Percentiles rank a stretch among this genome's conserved stretches.
Evolutionary conservation across 2,329 filamentous ascomycete species (phyloP).

Genomic region (Arthrobotrys conoides): DNA sequence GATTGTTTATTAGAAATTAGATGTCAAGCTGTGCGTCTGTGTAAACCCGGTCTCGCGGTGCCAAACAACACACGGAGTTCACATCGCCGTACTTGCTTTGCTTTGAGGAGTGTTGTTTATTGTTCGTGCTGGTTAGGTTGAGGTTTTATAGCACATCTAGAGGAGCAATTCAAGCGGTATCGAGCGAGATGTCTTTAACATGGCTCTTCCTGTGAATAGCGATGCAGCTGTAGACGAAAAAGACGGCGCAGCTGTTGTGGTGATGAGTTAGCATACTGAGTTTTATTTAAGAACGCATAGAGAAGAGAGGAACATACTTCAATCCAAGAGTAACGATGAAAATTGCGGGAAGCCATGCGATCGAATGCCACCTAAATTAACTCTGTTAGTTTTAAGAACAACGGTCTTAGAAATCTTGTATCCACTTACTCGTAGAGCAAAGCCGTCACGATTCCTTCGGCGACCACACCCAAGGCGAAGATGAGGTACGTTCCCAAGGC

Average conservation of each 20-base stretch:
- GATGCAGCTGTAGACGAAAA: conserved; percentile 17
- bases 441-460: conserved; percentile 21
- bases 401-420: no score
- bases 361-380: conserved; percentile 41
- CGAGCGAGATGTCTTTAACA: conserved; percentile 35
- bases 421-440: conserved; percentile 40
- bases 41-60: no score
- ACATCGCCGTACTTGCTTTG: no score
- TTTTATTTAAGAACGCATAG: no score
- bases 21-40: not conserved
- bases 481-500: conserved; percentile 26
- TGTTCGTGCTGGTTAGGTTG: no score
- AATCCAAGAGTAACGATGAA: conserved; percentile 44
- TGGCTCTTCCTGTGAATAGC: conserved; percentile 22
- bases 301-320: conserved; percentile 21
- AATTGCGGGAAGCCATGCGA: conserved; percentile 47
- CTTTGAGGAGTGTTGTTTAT: not conserved
- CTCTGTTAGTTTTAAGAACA: not conserved
- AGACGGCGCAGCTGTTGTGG: conserved; percentile 28
- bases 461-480: conserved; percentile 25
- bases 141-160: not conserved
- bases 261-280: not conserved
- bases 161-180: conserved; percentile 12
- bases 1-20: not conserved
- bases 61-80: no score